Base-by-base conservation (phyloP, 495 filamentous ascomycete genomes). In the Venustampulla echinocandica region DNA sequence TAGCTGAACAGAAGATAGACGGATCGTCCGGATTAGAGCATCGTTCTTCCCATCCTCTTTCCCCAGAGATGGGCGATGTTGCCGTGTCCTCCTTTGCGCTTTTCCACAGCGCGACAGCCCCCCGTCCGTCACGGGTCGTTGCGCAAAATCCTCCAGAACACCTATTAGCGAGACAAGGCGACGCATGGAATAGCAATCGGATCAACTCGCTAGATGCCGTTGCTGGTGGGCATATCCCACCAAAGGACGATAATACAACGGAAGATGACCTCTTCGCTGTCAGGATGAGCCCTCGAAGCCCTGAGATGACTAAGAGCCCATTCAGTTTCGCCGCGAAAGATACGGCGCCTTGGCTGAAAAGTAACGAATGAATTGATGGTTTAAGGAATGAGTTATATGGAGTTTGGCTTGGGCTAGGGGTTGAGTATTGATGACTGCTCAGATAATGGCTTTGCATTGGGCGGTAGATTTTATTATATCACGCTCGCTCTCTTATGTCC, bases 241-340 rank as follows among this genome's bases (percentile, higher is more conserved):
- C 21, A 10, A 48, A 22, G 23, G 50, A 54, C 0, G 64, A 68
- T 4, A 61, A 66, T 7, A 76, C 80, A 9, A 72, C 67, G 3
- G 78, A 85, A 55, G 85, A 88, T 34, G 85, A 81, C 10, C 68
- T 90, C 20, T 93, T 90, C 57, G 85, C 85, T 15, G 74, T 89
- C 42, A 82, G 84, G 14, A 74, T 93, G 70, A 85, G 81, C 51
- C 85, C 85, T 6, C 74, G 84, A 24, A 83, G 82, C 48, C 85
- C 87, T 0, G 85, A 89, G 56, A 83, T 88, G 57, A 75, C 71
- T 33, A 79, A 77, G 41, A 90, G 84, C 54, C 84, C 84, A 6
- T 87, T 87, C 55, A 75, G 71, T 47, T 63, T 74, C 48, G 32
- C 57, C 13, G 22, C 45, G 5, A 52, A 41, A 36, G 54, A 57